Percentiles rank a stretch among this genome's conserved stretches.
Evolutionary conservation across 257 asterid genomes (phyloP).

Genomic region (Orobanche coerulescens): DNA sequence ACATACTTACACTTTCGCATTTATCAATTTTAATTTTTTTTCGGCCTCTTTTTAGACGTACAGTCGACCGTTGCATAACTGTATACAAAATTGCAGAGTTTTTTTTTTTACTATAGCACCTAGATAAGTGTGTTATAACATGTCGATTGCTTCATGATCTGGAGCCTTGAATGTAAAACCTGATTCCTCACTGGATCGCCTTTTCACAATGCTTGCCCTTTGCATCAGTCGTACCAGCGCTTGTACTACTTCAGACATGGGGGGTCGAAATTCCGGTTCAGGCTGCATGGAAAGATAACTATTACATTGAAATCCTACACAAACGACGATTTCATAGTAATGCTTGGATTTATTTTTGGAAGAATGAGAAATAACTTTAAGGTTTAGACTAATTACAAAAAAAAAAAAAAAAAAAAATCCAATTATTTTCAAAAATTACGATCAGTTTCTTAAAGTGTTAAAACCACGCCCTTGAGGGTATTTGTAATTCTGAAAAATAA

Average conservation of each 20-base stretch:
- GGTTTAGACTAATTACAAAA: not conserved
- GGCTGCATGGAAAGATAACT: conserved; percentile 43
- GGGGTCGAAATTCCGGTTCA: conserved; percentile 95
- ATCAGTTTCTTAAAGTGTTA: not conserved
- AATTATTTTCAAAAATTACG: not conserved
- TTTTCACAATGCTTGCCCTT: conserved; percentile 60
- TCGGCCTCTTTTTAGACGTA: too few species aligned
- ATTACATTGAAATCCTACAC: not conserved
- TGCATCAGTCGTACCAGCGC: conserved; percentile 89
- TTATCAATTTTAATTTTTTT: too few species aligned
- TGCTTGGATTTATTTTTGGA: not conserved
- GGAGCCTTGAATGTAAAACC: conserved; percentile 64
- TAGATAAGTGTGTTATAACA: conserved; percentile 41
- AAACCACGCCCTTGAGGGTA: too few species aligned
- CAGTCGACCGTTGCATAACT: conserved; percentile 33
- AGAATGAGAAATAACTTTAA: too few species aligned
- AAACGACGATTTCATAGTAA: not conserved
- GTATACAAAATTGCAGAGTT: conserved; percentile 50
- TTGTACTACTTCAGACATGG: conserved; percentile 97
- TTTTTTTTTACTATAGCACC: too few species aligned
- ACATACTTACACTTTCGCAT: conserved; percentile 34
- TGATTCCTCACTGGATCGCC: conserved; percentile 70
- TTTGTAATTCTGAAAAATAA: too few species aligned
- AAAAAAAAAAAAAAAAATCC: not conserved
- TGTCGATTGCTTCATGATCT: conserved; percentile 55